Percentiles rank a stretch among this genome's conserved stretches.
phyloP scores from a whole-genome alignment of 2,329 filamentous ascomycete species.

The Phoma sp. region DNA sequence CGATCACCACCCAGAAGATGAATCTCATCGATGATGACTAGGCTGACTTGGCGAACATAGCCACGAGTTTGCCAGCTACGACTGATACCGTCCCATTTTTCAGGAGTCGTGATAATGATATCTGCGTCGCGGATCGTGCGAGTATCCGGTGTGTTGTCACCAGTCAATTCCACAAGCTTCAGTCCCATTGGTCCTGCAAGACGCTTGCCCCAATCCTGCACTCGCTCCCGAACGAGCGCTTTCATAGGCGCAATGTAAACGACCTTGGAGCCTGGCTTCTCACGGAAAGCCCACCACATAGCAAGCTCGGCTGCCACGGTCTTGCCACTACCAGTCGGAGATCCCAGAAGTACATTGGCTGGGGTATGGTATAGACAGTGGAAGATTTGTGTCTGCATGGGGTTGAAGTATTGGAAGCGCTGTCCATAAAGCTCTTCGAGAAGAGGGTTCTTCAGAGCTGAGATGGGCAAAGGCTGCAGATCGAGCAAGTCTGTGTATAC shows the following conservation, averaged over 20 bases:
- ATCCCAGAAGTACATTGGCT: conserved; percentile 91
- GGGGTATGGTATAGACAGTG: conserved; percentile 93
- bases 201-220: conserved; percentile 89
- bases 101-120: conserved; percentile 98
- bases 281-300: conserved; percentile 99
- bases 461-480: conserved; percentile 85
- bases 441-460: conserved; percentile 82
- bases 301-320: conserved; percentile 94
- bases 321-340: conserved; percentile 96
- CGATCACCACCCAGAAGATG: conserved; percentile 95
- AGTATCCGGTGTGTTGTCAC: conserved; percentile 97
- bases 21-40: conserved; percentile 99
- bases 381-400: conserved; percentile 99
- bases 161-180: conserved; percentile 92
- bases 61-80: conserved; percentile 98
- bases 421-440: conserved; percentile 88
- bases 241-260: conserved; percentile 99
- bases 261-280: conserved; percentile 92
- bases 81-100: conserved; percentile 99
- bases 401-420: conserved; percentile 96
- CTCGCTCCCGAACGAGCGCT: conserved; percentile 92
- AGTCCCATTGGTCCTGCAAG: conserved; percentile 83
- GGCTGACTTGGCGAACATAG: conserved; percentile 90
- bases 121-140: conserved; percentile 94
- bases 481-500: conserved; percentile 94